Evolutionary conservation across 2,329 filamentous ascomycete genomes (phyloP), one percentile per base, ranked within the genome.

Genomic region (Colletotrichum falcatum): DNA sequence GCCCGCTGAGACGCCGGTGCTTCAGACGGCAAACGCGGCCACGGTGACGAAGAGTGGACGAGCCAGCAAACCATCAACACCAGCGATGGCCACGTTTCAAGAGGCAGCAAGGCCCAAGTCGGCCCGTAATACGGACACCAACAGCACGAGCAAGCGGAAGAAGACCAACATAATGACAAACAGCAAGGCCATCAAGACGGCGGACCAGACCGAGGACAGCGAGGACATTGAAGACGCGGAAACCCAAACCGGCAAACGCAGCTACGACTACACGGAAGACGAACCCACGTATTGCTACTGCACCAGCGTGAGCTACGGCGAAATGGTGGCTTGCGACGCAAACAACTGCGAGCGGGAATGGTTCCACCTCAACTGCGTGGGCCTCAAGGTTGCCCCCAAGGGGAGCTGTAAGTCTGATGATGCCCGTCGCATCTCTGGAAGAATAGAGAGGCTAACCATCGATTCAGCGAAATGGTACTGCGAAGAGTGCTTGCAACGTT

Each of bases 291-390:
- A 95, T 79, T 94, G 93, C 79, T 93, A 93, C 81, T 94, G 93
- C 79, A 92, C 94, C 75, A 88, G 90, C 58, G 90, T 94, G 65
- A 94, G 92, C 76, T 95, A 94, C 77, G 92, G 93, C 26, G 92
- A 94, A 81, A 95, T 95, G 93, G 92, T 95, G 53, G 93, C 91
- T 2, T 95, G 92, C 77, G 93, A 95, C 78, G 90, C 89, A 9
- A 88, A 91, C 70, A 88, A 89, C 59, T 95, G 93, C 80, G 87
- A 89, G 74, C 87, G 89, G 72, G 92, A 95, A 80, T 95, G 93
- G 93, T 95, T 95, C 83, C 93, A 95, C 84, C 82, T 96, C 60
- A 91, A 91, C 60, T 96, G 93, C 79, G 93, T 94, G 37, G 93
- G 93, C 33, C 81, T 96, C 75, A 92, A 91, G 75, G 92, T 92